Evolutionary conservation across 768 basidiomycete species (phyloP), one percentile per base, ranked within the genome.

Genomic region (Pisolithus microcarpus): DNA sequence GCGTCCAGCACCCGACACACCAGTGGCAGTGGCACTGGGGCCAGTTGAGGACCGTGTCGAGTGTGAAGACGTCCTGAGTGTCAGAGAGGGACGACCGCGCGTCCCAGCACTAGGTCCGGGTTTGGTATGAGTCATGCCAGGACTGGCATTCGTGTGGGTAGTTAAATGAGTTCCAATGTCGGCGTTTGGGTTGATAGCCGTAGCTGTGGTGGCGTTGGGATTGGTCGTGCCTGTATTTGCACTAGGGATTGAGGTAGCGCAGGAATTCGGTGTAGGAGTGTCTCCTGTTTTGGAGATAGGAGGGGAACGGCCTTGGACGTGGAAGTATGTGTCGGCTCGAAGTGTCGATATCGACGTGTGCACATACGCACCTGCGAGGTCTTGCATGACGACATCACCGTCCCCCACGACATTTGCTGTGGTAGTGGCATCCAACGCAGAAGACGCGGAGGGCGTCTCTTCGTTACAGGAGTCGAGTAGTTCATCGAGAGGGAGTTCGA

Each of bases 401-500:
- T 66, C 64, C 2, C 24, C 11, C 7, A 11, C 1, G n/a, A 54
- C 38, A 13, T 16, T 18, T 45, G 6, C 49, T 38, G 10, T 59
- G 58, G 1, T 37, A 49, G 19, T 56, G 59, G 1, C 5, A n/a
- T 5, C 52, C 43, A 43, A 56, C 16, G 39, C 23, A 42, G 7
- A 34, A 34, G 34, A 34, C 34, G 34, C 34, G 13, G 34, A 34
- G 9, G 46, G 21, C 4, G 56, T 51, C 37, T 69, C 65, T 3
- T 65, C 56, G 44, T 24, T 67, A 50, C 58, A 34, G 4, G 34
- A 34, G 34, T 34, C 62, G 53, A 91, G 77, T 52, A 91, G 75
- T 54, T 92, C 88, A 57, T 92, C 88, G n/a, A 91, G 77, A 5
- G 85, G 84, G 24, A 91, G 79, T 63, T 91, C 88, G 61, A 91